A percentile compares a stretch with the other conserved stretches of the same genome.
Evolutionary conservation across 1,139 yeast genomes (phyloP).

Genomic region (Torulaspora globosa): DNA sequence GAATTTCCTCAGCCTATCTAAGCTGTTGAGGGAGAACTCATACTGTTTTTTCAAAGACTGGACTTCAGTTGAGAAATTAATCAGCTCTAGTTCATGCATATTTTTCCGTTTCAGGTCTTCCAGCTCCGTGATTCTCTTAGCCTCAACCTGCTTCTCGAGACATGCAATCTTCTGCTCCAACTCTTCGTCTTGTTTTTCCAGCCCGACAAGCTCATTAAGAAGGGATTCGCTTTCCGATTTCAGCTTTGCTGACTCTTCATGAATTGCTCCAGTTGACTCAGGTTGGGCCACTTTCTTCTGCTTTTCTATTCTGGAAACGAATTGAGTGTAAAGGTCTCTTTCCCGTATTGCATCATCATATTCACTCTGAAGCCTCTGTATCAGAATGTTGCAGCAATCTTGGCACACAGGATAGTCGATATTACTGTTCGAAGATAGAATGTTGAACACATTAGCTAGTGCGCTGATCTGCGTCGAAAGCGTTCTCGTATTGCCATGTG

Average conservation of each 20-base stretch:
- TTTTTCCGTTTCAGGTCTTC: constrained; percentile 49
- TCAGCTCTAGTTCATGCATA: constrained; percentile 47
- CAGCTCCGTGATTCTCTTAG: constrained; percentile 43
- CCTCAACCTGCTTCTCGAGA: constrained; percentile 44
- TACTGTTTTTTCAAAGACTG: constrained; percentile 61
- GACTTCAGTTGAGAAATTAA: constrained; percentile 48
- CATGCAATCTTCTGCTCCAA: constrained; percentile 43
- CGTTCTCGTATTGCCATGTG: constrained; percentile 27
- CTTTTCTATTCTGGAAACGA: constrained; percentile 62
- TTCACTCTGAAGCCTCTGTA: constrained; percentile 63
- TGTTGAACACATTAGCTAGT: constrained; percentile 60
- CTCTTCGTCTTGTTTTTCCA: constrained; percentile 40
- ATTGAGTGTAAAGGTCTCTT: constrained; percentile 71
- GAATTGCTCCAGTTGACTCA: constrained; percentile 36
- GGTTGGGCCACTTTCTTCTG: constrained; percentile 42
- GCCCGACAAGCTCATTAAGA: constrained; percentile 32
- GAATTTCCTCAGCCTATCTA: constrained; percentile 65
- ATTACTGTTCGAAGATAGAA: constrained; percentile 64
- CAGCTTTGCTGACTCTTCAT: constrained; percentile 38
- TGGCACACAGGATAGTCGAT: constrained; percentile 86
- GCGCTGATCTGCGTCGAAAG: constrained; percentile 44
- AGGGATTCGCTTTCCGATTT: constrained; percentile 39
- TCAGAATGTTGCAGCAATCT: constrained; percentile 71
- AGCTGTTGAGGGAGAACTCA: constrained; percentile 55
- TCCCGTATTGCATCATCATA: constrained; percentile 74